phyloP scores from a whole-genome alignment of 2,329 filamentous ascomycete genomes.

The Plectosphaerella plurivora region DNA sequence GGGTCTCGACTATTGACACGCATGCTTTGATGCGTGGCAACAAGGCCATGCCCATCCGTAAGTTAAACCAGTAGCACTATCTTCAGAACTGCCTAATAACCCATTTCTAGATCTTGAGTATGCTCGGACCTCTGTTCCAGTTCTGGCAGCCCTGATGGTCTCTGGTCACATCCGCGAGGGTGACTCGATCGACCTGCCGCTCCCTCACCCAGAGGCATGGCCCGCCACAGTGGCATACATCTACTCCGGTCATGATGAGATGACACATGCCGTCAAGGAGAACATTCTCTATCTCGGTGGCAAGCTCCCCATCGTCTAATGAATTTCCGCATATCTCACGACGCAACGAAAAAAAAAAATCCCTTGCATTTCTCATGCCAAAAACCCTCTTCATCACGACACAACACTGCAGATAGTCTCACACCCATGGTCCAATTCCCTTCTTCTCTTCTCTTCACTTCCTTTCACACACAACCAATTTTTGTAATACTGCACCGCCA shows the following conservation, averaged over 20 bases:
- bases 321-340: conserved; percentile 5
- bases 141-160: conserved; percentile 49
- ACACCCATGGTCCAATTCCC: background rate
- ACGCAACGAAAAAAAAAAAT: conserved; percentile 7
- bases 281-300: conserved; percentile 55
- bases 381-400: conserved; percentile 1
- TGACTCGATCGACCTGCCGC: conserved; percentile 52
- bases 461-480: background rate
- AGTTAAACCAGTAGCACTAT: conserved; percentile 17
- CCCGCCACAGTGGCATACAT: conserved; percentile 48
- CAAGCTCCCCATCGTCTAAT: conserved; percentile 23
- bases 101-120: conserved; percentile 38
- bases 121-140: conserved; percentile 44
- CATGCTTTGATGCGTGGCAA: conserved; percentile 16
- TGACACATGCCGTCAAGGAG: conserved; percentile 40
- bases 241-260: conserved; percentile 44
- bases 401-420: too few species aligned
- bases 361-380: conserved; percentile 3
- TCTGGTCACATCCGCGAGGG: conserved; percentile 46
- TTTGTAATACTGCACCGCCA: background rate
- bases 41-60: conserved; percentile 41
- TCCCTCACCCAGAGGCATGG: conserved; percentile 55
- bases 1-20: conserved; percentile 8
- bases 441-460: conserved; percentile 1
- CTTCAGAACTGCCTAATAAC: background rate